phyloP scores from a whole-genome alignment of 106 monocot species.

The Vanilla planifolia region DNA sequence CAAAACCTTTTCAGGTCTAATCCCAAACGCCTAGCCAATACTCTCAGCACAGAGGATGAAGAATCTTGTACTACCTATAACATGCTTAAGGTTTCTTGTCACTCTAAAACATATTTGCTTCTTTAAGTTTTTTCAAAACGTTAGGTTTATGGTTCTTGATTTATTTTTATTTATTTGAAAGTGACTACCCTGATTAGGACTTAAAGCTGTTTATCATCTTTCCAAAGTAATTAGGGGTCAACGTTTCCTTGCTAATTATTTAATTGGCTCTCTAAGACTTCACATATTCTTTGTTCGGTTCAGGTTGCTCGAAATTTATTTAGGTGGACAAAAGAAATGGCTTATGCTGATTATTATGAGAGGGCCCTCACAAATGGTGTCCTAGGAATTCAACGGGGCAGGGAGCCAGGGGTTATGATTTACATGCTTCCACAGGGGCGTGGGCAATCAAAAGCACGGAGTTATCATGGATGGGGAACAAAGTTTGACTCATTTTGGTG shows the following conservation, averaged over 20 bases:
- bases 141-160: no score
- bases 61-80: constrained; percentile 97
- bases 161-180: no score
- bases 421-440: constrained; percentile 89
- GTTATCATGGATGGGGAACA: constrained; percentile 89
- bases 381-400: constrained; percentile 88
- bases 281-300: neutral
- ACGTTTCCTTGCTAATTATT: no score
- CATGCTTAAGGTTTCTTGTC: constrained; percentile 80
- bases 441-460: constrained; percentile 73
- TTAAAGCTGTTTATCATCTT: no score
- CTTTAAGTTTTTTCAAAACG: neutral
- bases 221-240: no score
- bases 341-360: constrained; percentile 94
- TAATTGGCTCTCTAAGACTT: neutral
- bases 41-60: constrained; percentile 69
- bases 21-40: constrained; percentile 71
- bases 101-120: neutral
- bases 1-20: constrained; percentile 45
- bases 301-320: constrained; percentile 90
- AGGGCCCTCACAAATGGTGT: constrained; percentile 91
- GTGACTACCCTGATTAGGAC: no score
- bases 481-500: constrained; percentile 86
- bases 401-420: constrained; percentile 92
- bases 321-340: constrained; percentile 86